These are phyloP conservation scores for Neurospora sp. DNA, from an alignment of 495 filamentous ascomycete genomes.

Conservation along the genomic window DNA sequence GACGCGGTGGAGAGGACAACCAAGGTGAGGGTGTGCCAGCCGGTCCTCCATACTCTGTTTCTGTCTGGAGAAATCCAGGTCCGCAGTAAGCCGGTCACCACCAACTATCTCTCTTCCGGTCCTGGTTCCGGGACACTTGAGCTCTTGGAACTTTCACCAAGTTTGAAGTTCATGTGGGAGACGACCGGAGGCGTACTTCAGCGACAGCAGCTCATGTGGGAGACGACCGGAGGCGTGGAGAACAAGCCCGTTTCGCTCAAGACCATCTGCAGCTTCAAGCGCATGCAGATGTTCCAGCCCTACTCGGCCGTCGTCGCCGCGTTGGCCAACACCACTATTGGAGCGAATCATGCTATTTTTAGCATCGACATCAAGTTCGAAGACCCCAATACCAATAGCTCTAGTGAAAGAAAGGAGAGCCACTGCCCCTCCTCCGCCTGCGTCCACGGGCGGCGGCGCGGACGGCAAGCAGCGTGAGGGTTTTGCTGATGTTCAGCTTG, in stretches of 20 bases:
- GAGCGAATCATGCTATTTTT: no score
- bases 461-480: not conserved
- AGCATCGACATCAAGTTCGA: no score
- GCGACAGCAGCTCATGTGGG: conserved; percentile 79
- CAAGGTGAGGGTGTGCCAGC: not conserved
- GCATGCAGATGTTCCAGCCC: conserved; percentile 87
- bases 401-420: no score
- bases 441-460: not conserved
- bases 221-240: conserved; percentile 57
- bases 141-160: no score
- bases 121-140: no score
- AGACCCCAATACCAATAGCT: no score
- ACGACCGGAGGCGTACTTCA: no score
- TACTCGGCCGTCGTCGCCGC: conserved; percentile 71
- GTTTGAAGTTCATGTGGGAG: no score
- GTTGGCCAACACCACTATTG: no score
- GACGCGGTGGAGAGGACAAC: not conserved
- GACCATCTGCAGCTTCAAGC: conserved; percentile 72
- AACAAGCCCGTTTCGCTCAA: conserved; percentile 74
- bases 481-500: not conserved
- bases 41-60: not conserved
- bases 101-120: no score
- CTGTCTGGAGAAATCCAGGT: no score
- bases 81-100: no score
- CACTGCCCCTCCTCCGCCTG: not conserved